Conservation (phyloP, 768 basidiomycete genomes). For the Russula griseocarnosa region DNA sequence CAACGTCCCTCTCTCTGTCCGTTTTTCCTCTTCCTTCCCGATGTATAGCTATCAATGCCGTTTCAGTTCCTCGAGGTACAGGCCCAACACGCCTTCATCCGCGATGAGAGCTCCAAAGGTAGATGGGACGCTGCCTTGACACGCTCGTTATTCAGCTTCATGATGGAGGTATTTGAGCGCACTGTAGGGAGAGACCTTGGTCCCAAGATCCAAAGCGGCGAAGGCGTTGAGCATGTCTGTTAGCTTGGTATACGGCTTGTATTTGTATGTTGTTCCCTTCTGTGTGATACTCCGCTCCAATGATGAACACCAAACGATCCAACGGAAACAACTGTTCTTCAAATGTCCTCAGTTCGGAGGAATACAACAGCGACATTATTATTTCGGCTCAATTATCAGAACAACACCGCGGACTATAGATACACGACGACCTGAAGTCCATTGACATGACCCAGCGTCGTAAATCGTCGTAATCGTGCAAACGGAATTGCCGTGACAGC, state of each 20-base stretch:
- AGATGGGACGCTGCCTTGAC: conserved; percentile 95
- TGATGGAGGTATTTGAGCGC: conserved; percentile 93
- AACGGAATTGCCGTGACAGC: conserved; percentile 35
- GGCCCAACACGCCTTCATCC: conserved; percentile 95
- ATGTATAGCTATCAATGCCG: not conserved
- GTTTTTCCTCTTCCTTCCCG: conserved; percentile 31
- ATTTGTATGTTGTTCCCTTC: conserved; percentile 14
- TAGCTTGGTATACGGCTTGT: conserved; percentile 31
- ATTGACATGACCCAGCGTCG: conserved; percentile 31
- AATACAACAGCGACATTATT: conserved; percentile 34
- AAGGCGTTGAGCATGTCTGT: conserved; percentile 76
- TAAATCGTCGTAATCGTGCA: conserved; percentile 34
- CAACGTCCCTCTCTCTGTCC: conserved; percentile 62
- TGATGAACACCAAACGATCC: not conserved
- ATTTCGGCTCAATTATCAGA: conserved; percentile 32
- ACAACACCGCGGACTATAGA: conserved; percentile 32
- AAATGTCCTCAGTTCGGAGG: conserved; percentile 20
- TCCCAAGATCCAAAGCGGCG: conserved; percentile 45
- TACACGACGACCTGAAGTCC: conserved; percentile 33
- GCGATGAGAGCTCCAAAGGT: conserved; percentile 88
- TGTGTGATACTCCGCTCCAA: too few species aligned
- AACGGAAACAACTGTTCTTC: not conserved
- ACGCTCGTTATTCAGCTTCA: conserved; percentile 69
- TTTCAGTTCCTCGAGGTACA: conserved; percentile 88
- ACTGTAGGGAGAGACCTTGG: conserved; percentile 85